Base-by-base conservation (phyloP, 2,329 filamentous ascomycete genomes). In the Epichloe sibirici region DNA sequence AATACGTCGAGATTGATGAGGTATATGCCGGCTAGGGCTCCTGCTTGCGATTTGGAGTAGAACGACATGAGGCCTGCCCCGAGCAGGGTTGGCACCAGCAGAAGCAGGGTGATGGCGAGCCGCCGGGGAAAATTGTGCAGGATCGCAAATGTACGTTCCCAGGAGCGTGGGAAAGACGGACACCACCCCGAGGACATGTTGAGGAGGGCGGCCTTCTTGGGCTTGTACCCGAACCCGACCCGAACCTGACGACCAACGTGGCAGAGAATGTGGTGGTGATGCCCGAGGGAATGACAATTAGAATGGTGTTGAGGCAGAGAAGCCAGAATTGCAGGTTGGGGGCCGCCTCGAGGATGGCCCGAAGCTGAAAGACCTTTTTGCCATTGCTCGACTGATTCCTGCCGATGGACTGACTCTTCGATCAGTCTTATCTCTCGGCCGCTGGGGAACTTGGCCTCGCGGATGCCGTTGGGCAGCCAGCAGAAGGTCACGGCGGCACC, bases 341-440 rank as follows among this genome's bases (percentile, higher is more conserved):
- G 23, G 72, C 56, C 0, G 70, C 69, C 45, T 73, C 72, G n/a
- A 65, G 62, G 45, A 74, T 62, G 45, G 71, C 70, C 3, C 63
- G 58, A 42, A 60, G 61, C 53, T 66, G 70, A 58, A 73, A 72
- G 23, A 65, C 64, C 48, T 69, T 65, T 52, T 66, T 68, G n/a
- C 70, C 66, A 21, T 72, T 66, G n/a, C 70, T 69, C 1, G 66
- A 67, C 43, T 67, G 57, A 51, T 77, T 72, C 0, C 69, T 62
- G 4, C 67, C 74, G 38, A 88, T 72, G 61, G 82, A 85, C 54
- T 21, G 17, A 21, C 17, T 75, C 77, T 3, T 82, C 80, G 0
- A 76, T 81, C 21, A 79, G 49, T 4, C 28, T 12, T 51, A 57
- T 62, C 17, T 63, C 62, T 38, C 51, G 38, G 1, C 56, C 51